These are phyloP conservation scores for Halophytophthora batemanensis DNA, from an alignment of 352 stramenopile genomes.

Conservation along the genomic window DNA sequence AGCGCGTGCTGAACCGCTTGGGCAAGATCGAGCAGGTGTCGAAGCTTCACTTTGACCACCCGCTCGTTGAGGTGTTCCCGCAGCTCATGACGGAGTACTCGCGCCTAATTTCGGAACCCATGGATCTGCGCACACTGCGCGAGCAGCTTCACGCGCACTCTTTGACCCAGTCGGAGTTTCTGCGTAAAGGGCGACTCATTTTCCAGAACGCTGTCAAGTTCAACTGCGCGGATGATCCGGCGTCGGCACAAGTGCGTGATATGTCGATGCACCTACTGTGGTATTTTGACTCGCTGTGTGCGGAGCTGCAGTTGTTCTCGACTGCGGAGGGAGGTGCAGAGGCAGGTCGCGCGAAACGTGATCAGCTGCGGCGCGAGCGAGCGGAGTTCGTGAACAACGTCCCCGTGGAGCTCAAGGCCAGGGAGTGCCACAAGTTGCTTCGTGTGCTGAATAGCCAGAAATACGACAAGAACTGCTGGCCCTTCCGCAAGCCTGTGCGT, in stretches of 20 bases:
- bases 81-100: constrained; percentile 65
- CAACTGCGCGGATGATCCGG: constrained; percentile 68
- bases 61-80: constrained; percentile 71
- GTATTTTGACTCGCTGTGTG: constrained; percentile 85
- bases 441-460: constrained; percentile 84
- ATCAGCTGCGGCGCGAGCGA: constrained; percentile 52
- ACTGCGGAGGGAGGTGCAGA: constrained; percentile 17
- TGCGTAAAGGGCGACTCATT: constrained; percentile 68
- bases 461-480: constrained; percentile 85
- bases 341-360: constrained; percentile 30
- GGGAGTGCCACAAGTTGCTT: constrained; percentile 77
- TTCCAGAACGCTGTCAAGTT: constrained; percentile 85
- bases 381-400: constrained; percentile 46
- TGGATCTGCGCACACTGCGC: constrained; percentile 76
- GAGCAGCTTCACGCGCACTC: constrained; percentile 58
- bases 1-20: constrained; percentile 69
- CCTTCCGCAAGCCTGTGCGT: constrained; percentile 75
- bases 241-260: constrained; percentile 74
- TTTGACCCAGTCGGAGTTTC: constrained; percentile 50
- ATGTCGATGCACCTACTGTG: constrained; percentile 78
- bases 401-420: constrained; percentile 74
- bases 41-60: constrained; percentile 80
- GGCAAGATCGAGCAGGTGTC: constrained; percentile 75
- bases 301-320: constrained; percentile 47
- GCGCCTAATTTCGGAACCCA: constrained; percentile 66